These are phyloP conservation scores for Pyricularia sp. DNA, from an alignment of 2,329 filamentous ascomycete species.

Conservation along the genomic window DNA sequence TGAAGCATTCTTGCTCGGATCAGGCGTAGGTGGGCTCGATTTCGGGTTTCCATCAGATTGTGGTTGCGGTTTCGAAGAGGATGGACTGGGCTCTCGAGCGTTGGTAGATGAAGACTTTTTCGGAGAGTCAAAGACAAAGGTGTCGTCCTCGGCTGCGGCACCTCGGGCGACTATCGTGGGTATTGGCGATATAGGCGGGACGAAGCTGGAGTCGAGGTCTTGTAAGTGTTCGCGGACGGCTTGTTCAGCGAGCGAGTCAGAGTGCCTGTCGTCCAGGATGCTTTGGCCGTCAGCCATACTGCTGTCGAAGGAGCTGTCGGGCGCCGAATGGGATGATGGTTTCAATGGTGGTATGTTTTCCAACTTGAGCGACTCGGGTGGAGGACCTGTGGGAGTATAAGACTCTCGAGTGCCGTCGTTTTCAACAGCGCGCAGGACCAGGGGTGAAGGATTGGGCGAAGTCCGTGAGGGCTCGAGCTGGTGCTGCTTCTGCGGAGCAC, in stretches of 20 bases:
- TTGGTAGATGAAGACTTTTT: slow-evolving; percentile 14
- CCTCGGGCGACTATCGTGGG: slow-evolving; percentile 31
- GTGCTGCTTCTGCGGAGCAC: slow-evolving; percentile 5
- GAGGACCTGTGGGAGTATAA: slow-evolving; percentile 5
- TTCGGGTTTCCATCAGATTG: slow-evolving; percentile 6
- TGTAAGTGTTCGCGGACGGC: slow-evolving; percentile 42
- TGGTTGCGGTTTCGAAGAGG: slow-evolving; percentile 6
- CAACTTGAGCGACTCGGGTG: slow-evolving; percentile 3
- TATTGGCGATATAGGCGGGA: slow-evolving; percentile 44
- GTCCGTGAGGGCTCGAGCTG: slow-evolving; percentile 7
- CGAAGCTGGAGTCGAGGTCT: slow-evolving; percentile 54
- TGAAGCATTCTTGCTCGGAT: not conserved
- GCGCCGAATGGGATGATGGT: slow-evolving; percentile 11
- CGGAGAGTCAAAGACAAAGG: slow-evolving; percentile 42
- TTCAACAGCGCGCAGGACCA: not conserved
- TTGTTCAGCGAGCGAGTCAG: slow-evolving; percentile 37
- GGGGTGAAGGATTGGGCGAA: not conserved
- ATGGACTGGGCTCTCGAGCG: slow-evolving; percentile 5
- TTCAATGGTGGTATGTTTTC: slow-evolving; percentile 15
- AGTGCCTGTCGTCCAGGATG: slow-evolving; percentile 20
- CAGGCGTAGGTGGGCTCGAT: not conserved
- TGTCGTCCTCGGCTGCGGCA: slow-evolving; percentile 33
- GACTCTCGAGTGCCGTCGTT: slow-evolving; percentile 3
- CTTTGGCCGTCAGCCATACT: slow-evolving; percentile 22
- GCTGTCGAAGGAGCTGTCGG: slow-evolving; percentile 14